Percentiles rank a stretch among this genome's conserved stretches.
Evolutionary conservation across 257 asterid genomes (phyloP).

Genomic region (Salvia splendens): DNA sequence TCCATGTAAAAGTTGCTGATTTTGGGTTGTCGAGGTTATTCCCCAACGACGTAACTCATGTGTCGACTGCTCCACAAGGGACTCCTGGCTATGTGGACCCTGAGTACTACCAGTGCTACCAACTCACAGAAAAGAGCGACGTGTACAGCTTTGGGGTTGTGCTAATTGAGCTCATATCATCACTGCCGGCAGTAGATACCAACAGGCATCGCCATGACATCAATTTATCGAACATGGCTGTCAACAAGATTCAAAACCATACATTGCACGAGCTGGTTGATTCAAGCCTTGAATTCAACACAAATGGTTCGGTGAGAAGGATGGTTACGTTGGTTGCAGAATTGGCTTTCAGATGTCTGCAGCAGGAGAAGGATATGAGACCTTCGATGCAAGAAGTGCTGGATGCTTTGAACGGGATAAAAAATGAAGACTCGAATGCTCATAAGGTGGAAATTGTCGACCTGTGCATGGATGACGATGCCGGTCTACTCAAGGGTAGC

Average conservation of each 20-base stretch:
- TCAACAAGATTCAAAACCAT: conserved; percentile 62
- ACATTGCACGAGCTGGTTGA: conserved; percentile 71
- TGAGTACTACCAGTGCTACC: conserved; percentile 76
- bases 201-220: conserved; percentile 68
- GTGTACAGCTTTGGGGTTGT: conserved; percentile 89
- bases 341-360: conserved; percentile 74
- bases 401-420: conserved; percentile 46
- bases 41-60: conserved; percentile 67
- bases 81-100: conserved; percentile 93
- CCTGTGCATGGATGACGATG: conserved; percentile 41
- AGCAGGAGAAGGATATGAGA: conserved; percentile 62
- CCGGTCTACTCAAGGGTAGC: conserved; percentile 36
- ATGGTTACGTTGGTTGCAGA: conserved; percentile 59
- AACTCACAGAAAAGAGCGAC: conserved; percentile 74
- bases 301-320: conserved; percentile 41
- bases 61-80: conserved; percentile 93
- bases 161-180: conserved; percentile 74
- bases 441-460: conserved; percentile 42
- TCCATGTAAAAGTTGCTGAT: conserved; percentile 84
- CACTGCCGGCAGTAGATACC: conserved; percentile 75
- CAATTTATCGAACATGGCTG: conserved; percentile 71
- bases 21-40: conserved; percentile 73
- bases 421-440: conserved; percentile 36
- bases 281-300: conserved; percentile 50
- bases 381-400: conserved; percentile 75